A percentile compares a stretch with the other conserved stretches of the same genome.
Evolutionary conservation across 2,329 filamentous ascomycete species (phyloP).

Genomic region (Dendryphion nanum): DNA sequence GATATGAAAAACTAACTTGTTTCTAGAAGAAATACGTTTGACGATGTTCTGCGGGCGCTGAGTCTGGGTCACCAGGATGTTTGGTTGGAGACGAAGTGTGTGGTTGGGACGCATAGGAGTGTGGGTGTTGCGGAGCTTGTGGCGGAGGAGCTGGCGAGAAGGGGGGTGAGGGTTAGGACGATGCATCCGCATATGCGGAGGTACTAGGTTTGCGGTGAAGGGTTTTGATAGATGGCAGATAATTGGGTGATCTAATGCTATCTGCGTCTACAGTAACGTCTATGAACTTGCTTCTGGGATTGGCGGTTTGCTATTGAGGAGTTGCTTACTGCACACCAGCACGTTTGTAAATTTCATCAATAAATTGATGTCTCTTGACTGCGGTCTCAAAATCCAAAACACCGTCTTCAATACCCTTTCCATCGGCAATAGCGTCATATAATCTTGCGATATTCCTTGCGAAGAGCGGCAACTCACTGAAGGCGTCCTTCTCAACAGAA

Average conservation of each 20-base stretch:
- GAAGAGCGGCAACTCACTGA: slow-evolving; percentile 50
- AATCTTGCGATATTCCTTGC: slow-evolving; percentile 44
- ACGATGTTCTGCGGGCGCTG: neutral
- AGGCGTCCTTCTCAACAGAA: slow-evolving; percentile 45
- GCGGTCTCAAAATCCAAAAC: slow-evolving; percentile 13
- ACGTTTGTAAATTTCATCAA: slow-evolving; percentile 43
- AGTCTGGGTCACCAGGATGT: neutral
- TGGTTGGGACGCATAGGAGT: neutral
- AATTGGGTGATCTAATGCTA: too few species aligned
- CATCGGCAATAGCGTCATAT: slow-evolving; percentile 53
- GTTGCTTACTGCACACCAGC: slow-evolving; percentile 22
- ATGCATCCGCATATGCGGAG: slow-evolving; percentile 1
- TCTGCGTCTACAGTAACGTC: too few species aligned
- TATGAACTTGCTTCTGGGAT: too few species aligned
- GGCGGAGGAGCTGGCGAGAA: neutral
- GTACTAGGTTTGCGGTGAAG: too few species aligned
- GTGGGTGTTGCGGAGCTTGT: slow-evolving; percentile 2
- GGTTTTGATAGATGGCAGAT: too few species aligned
- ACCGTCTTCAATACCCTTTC: slow-evolving; percentile 38
- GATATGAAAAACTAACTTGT: neutral
- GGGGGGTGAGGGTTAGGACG: neutral
- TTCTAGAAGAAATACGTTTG: neutral
- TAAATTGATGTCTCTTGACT: slow-evolving; percentile 12
- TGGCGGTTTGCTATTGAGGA: too few species aligned
- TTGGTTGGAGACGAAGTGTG: neutral